Conservation (phyloP, 495 filamentous ascomycete species). For the Hypoxylon subgilvum region DNA sequence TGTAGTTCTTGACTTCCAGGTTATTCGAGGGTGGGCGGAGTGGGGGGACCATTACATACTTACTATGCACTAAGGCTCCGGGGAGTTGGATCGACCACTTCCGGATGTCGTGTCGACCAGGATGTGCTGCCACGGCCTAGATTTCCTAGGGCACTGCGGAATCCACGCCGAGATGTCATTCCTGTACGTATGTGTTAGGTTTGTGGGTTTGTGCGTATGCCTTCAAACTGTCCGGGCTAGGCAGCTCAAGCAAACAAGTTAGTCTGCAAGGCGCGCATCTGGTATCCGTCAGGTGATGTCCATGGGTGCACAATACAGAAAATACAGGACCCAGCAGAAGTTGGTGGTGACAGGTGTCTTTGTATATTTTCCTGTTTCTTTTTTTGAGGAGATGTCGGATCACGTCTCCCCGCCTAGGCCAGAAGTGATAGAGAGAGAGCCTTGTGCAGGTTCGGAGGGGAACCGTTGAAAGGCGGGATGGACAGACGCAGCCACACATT, state of each 20-base stretch:
- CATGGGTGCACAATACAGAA: background rate
- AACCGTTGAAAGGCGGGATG: slow-evolving; percentile 20
- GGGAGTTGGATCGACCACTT: slow-evolving; percentile 31
- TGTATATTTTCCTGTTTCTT: slow-evolving; percentile 8
- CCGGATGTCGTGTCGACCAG: slow-evolving; percentile 22
- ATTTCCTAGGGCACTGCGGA: slow-evolving; percentile 24
- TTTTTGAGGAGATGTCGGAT: slow-evolving; percentile 14
- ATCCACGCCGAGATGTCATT: slow-evolving; percentile 8
- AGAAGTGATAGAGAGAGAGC: too few relatives aligned
- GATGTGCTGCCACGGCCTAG: slow-evolving; percentile 10
- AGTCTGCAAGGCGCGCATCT: slow-evolving; percentile 31
- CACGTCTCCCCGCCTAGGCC: slow-evolving; percentile 1
- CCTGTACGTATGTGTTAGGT: background rate
- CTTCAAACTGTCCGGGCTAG: slow-evolving; percentile 8
- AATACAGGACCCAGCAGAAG: background rate
- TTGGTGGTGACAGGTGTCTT: slow-evolving; percentile 18
- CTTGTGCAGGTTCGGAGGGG: slow-evolving; percentile 17
- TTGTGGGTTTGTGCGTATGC: too few relatives aligned
- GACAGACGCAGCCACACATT: slow-evolving; percentile 9
- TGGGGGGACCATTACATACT: slow-evolving; percentile 30
- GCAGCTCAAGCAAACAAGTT: slow-evolving; percentile 2
- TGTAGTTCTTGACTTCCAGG: slow-evolving; percentile 9
- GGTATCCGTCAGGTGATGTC: slow-evolving; percentile 34
- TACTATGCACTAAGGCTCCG: slow-evolving; percentile 32
- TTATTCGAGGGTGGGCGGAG: slow-evolving; percentile 8